phyloP scores from a whole-genome alignment of 768 basidiomycete genomes.

The Scleroderma citrinum region DNA sequence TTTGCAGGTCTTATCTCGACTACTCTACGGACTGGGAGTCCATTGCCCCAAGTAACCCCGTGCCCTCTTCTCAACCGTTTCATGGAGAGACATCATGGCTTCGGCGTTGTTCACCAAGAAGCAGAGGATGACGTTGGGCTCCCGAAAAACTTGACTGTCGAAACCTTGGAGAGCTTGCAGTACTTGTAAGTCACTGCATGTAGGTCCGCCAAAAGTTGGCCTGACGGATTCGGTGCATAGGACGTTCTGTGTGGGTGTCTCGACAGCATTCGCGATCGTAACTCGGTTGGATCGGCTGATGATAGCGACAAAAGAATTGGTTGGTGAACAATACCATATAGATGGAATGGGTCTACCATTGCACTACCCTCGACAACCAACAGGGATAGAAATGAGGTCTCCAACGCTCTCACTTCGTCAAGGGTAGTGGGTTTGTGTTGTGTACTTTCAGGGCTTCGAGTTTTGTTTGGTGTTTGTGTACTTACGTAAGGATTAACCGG shows the following conservation, averaged over 20 bases:
- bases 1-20: constrained; percentile 67
- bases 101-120: constrained; percentile 65
- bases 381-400: constrained; percentile 26
- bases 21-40: constrained; percentile 62
- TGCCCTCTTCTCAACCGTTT: constrained; percentile 54
- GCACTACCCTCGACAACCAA: constrained; percentile 15
- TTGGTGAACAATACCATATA: constrained; percentile 86
- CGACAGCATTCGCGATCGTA: constrained; percentile 64
- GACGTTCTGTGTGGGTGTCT: constrained; percentile 68
- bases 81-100: constrained; percentile 44
- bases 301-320: constrained; percentile 78
- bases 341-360: constrained; percentile 47
- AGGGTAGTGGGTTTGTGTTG: too few species aligned
- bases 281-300: constrained; percentile 71
- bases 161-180: constrained; percentile 71
- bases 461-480: too few species aligned
- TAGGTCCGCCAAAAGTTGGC: constrained; percentile 5
- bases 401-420: constrained; percentile 21
- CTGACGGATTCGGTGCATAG: constrained; percentile 24
- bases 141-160: constrained; percentile 61
- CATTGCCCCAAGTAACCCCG: constrained; percentile 84
- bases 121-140: constrained; percentile 72
- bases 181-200: constrained; percentile 54
- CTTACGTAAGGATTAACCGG: too few species aligned
- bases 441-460: too few species aligned